Conservation (phyloP, 257 asterid species). For the Solanum peruvianum region DNA sequence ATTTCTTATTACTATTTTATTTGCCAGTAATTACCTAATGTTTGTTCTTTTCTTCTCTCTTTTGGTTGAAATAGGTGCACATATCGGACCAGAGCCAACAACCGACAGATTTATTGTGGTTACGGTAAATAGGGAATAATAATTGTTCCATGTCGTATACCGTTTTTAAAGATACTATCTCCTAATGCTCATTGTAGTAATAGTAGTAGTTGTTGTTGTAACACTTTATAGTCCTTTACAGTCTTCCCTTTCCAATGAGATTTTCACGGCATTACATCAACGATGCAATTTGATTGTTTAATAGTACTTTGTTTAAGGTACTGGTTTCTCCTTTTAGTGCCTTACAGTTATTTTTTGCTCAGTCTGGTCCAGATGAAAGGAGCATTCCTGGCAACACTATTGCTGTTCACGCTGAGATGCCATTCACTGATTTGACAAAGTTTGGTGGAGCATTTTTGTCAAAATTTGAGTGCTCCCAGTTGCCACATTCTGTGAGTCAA, state of each 20-base stretch:
- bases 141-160: background rate
- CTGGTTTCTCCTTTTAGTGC: background rate
- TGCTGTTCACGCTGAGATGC: slow-evolving; percentile 81
- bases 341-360: background rate
- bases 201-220: background rate
- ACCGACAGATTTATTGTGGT: slow-evolving; percentile 90
- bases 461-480: slow-evolving; percentile 90
- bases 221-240: background rate
- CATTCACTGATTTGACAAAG: slow-evolving; percentile 65
- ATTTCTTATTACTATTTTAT: background rate
- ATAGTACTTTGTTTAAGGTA: background rate
- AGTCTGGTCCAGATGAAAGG: slow-evolving; percentile 95
- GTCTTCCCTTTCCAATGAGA: background rate
- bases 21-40: background rate
- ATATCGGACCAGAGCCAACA: slow-evolving; percentile 98
- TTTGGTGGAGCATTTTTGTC: slow-evolving; percentile 92
- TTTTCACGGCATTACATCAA: background rate
- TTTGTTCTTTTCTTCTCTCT: background rate
- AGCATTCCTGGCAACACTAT: slow-evolving; percentile 96
- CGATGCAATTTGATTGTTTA: background rate
- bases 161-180: background rate
- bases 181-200: background rate
- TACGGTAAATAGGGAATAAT: slow-evolving; percentile 37
- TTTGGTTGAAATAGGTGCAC: slow-evolving; percentile 58
- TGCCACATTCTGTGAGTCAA: slow-evolving; percentile 89